Evolutionary conservation across 371 early-diverging fungal genomes (phyloP).

Genomic region (Actinomortierella ambigua): DNA sequence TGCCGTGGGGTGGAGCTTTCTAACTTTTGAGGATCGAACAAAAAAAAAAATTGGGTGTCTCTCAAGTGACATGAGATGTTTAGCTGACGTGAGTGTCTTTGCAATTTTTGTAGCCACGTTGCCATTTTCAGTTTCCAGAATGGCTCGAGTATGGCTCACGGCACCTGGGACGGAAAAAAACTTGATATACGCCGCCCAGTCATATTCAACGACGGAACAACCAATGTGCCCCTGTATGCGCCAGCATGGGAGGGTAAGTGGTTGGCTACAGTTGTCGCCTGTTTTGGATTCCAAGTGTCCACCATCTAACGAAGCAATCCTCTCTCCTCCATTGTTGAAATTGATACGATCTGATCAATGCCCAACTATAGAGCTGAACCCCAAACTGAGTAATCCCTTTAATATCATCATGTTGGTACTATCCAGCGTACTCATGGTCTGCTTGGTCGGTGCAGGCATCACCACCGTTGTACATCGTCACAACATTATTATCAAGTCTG

Average conservation of each 20-base stretch:
- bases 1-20: too few relatives aligned
- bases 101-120: too few relatives aligned
- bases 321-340: too few relatives aligned
- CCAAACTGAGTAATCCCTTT: slow-evolving; percentile 44
- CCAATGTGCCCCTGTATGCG: slow-evolving; percentile 11
- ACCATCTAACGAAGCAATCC: too few relatives aligned
- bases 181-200: slow-evolving; percentile 22
- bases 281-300: too few relatives aligned
- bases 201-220: slow-evolving; percentile 22
- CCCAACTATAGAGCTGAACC: slow-evolving; percentile 38
- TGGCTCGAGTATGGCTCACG: slow-evolving; percentile 8
- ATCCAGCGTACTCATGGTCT: slow-evolving; percentile 41
- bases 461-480: slow-evolving; percentile 51
- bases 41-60: too few relatives aligned
- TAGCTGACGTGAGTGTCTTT: too few relatives aligned
- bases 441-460: slow-evolving; percentile 43
- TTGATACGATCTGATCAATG: neutral
- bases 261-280: too few relatives aligned
- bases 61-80: too few relatives aligned
- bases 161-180: neutral
- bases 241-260: slow-evolving; percentile 16
- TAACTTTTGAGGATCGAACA: too few relatives aligned
- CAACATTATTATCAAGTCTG: slow-evolving; percentile 56
- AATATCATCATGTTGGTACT: slow-evolving; percentile 45
- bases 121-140: slow-evolving; percentile 14